Evolutionary conservation across 352 stramenopile genomes (phyloP), one percentile per base, ranked within the genome.

Genomic region (Blastocystis sp.): DNA sequence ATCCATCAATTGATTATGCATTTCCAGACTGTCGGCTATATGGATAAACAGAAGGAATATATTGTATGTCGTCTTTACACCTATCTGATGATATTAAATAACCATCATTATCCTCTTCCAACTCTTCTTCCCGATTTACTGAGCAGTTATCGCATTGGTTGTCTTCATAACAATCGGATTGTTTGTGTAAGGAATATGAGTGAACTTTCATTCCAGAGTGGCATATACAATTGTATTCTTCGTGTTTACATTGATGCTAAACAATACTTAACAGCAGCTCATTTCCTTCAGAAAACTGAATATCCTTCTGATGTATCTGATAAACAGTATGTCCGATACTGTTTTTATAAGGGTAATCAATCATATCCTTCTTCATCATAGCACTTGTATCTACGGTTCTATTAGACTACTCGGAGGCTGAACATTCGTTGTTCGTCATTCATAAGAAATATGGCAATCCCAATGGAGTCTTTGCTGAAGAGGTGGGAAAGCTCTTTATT

Each of bases 11-110:
- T 83, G n/a, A 83, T 83, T 32, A 21, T n/a, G 1, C 43, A 65
- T 54, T 83, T 83, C 49, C 27, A 65, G 43, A 51, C 49, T 0
- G 46, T 43, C 27, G 71, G 71, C 24, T 83, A 83, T 27, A 83
- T 83, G 71, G 71, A 83, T 37, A 83, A 65, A 19, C 71, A 83
- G 49, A 83, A 83, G 71, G 71, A 83, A 27, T 83, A 83, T 27
- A 83, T 83, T n/a, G 14, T 83, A 14, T 65, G n/a, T 14, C 71
- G 71, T 16, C 21, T 63, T 19, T 66, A 35, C 27, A 83, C 71
- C 27, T 83, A 83, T n/a, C 71, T 83, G 6, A 83, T 83, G 71
- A 5, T 83, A 1, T 39, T 83, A 9, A 52, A 83, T 39, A 83
- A 83, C 71, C 71, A 63, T n/a, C 19, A 65, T 49, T 83, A 66